Evolutionary conservation across 768 basidiomycete species (phyloP), one percentile per base, ranked within the genome.

Genomic region (Lentinula sp.): DNA sequence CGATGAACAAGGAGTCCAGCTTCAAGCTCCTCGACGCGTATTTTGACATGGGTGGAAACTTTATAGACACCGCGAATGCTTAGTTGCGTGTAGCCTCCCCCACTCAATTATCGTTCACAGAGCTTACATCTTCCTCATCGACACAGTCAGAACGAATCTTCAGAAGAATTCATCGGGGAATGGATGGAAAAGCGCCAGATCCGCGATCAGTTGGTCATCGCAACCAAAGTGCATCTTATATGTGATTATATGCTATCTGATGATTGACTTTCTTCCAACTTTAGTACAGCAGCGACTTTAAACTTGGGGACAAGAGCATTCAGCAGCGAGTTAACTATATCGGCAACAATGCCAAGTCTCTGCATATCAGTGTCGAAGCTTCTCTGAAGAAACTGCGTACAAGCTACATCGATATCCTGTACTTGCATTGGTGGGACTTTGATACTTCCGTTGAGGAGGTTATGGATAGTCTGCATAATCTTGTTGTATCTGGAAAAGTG

Each of bases 121-220:
- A 16, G 37, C 37, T 37, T 18, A 40, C 32, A 15, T 7, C 39
- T 57, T 16, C 34, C 8, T 18, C 13, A 21, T 53, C n/a, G 7
- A n/a, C 4, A 21, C 43, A 81, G 78, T 60, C 83, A 86, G 64
- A 76, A 84, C 59, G 84, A 80, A 61, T 65, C 76, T 18, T 84
- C 81, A 3, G 85, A 88, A 66, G 57, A 64, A 51, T 78, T 79
- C 63, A 74, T 83, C 32, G 83, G 82, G 6, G 81, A 83, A 65
- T 84, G 81, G 82, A 77, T 79, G 60, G 75, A 79, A 63, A 65
- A 70, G 39, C 70, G 79, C 23, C 73, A 73, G 0, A 78, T 76
- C 55, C 72, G 82, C 2, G 78, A 82, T 62, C 77, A 79, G 62
- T 69, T 84, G 11, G 78, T 82, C 60, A 74, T 82, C 45, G 76